phyloP scores from a whole-genome alignment of 179 eudicot genomes.

The Nepenthes alata region DNA sequence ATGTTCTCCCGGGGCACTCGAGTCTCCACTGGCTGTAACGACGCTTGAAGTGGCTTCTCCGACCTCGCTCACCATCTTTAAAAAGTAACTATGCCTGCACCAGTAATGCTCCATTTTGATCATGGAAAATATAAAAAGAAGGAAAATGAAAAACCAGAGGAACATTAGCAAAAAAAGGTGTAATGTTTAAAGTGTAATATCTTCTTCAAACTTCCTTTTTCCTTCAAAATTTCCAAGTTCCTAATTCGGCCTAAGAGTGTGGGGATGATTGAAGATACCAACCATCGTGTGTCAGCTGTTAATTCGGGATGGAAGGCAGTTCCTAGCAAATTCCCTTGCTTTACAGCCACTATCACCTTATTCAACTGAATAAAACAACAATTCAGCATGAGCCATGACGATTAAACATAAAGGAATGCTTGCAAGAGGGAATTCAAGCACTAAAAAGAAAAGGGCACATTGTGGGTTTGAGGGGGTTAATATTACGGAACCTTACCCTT shows the following conservation, averaged over 20 bases:
- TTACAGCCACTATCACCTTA: conserved; percentile 84
- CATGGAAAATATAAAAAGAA: not conserved
- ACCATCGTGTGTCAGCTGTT: conserved; percentile 94
- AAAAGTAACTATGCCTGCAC: conserved; percentile 62
- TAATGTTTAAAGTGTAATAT: too few species aligned
- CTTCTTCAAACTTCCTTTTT: too few species aligned
- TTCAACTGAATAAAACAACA: conserved; percentile 28
- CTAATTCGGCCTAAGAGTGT: too few species aligned
- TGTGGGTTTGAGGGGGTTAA: too few species aligned
- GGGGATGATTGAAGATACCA: not conserved
- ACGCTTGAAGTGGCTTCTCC: conserved; percentile 37
- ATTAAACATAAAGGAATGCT: too few species aligned
- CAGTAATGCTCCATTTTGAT: not conserved
- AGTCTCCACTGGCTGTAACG: conserved; percentile 20
- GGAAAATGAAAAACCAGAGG: not conserved
- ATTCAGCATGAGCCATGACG: not conserved
- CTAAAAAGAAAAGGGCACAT: too few species aligned
- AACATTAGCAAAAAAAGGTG: not conserved
- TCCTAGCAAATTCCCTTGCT: conserved; percentile 73
- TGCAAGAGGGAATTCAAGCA: too few species aligned
- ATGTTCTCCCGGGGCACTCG: conserved; percentile 16
- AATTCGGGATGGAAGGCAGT: conserved; percentile 97
- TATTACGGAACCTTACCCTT: too few species aligned
- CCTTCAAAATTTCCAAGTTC: too few species aligned
- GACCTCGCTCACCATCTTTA: conserved; percentile 51